Conservation (phyloP, 495 filamentous ascomycete species). For the Venustampulla echinocandica region DNA sequence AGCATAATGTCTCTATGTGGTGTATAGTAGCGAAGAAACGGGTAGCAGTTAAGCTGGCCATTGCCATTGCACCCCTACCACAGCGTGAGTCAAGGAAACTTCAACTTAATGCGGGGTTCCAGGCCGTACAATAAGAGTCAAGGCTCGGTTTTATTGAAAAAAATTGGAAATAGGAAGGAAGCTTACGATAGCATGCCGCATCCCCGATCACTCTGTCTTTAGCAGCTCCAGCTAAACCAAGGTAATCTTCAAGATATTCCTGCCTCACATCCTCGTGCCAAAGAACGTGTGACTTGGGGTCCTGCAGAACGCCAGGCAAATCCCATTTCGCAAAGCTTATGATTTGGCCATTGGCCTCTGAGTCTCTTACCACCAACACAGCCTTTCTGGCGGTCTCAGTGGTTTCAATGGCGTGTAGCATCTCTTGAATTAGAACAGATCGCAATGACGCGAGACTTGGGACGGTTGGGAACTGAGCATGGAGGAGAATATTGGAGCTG, state of each 20-base stretch:
- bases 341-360: slow-evolving; percentile 16
- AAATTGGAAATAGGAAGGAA: too few relatives aligned
- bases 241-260: slow-evolving; percentile 29
- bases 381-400: slow-evolving; percentile 13
- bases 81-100: neutral
- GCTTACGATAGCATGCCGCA: slow-evolving; percentile 27
- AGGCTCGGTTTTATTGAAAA: neutral
- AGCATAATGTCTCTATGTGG: too few relatives aligned
- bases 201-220: slow-evolving; percentile 25
- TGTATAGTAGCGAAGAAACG: too few relatives aligned
- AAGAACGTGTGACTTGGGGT: slow-evolving; percentile 17
- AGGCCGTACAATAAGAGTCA: neutral
- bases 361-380: slow-evolving; percentile 29
- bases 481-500: slow-evolving; percentile 31
- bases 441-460: slow-evolving; percentile 20
- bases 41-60: too few relatives aligned
- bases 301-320: slow-evolving; percentile 20
- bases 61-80: neutral
- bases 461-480: slow-evolving; percentile 35
- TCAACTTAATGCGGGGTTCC: neutral
- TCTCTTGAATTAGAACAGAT: slow-evolving; percentile 22
- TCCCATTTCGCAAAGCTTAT: slow-evolving; percentile 35
- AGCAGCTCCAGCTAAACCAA: slow-evolving; percentile 24
- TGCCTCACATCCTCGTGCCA: slow-evolving; percentile 28
- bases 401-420: slow-evolving; percentile 21